Evolutionary conservation across 116 monocot genomes (phyloP).

Genomic region (Cymodocea nodosa): DNA sequence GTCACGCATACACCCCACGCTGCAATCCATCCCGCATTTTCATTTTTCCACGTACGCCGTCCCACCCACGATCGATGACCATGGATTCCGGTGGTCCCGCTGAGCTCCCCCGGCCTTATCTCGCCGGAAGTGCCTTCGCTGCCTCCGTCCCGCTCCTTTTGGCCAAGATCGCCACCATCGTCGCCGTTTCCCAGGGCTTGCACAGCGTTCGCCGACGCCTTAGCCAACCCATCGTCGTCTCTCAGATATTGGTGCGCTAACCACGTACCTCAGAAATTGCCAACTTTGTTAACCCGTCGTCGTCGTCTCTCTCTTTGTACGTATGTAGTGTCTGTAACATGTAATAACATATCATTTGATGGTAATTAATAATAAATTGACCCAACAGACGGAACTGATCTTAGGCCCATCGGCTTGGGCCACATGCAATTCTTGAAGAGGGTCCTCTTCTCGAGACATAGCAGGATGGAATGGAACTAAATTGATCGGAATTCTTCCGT

Average conservation of each 20-base stretch:
- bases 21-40: too few relatives aligned
- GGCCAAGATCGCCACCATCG: conserved; percentile 1
- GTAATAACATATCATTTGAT: too few relatives aligned
- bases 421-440: background rate
- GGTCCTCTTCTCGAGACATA: background rate
- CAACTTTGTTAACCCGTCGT: too few relatives aligned
- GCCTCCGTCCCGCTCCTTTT: background rate
- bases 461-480: background rate
- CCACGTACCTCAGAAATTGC: background rate
- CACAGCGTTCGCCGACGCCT: background rate
- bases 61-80: too few relatives aligned
- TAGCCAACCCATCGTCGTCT: conserved; percentile 7
- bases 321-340: too few relatives aligned
- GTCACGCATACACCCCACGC: too few relatives aligned
- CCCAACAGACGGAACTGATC: conserved; percentile 5
- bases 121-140: background rate
- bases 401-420: conserved; percentile 2
- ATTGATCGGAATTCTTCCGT: background rate
- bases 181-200: background rate
- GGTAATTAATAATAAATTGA: too few relatives aligned
- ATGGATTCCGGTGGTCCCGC: background rate
- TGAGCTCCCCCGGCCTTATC: conserved; percentile 5
- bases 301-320: too few relatives aligned
- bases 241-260: conserved; percentile 3
- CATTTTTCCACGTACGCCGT: too few relatives aligned